Conservation (phyloP, 1,284 basidiomycete genomes). For the Phlebopus sp. region DNA sequence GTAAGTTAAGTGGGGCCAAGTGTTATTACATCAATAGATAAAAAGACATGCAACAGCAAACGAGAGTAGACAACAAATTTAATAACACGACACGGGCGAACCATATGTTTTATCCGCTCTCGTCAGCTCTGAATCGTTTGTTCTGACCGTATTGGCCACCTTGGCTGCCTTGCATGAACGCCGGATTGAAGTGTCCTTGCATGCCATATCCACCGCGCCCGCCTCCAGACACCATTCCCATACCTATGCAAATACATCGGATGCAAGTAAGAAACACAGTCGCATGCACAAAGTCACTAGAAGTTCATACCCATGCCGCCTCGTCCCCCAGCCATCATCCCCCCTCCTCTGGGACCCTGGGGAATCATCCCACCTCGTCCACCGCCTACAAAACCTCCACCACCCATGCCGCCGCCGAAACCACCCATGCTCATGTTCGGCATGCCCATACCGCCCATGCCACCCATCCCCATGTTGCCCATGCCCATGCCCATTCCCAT, state of each 20-base stretch:
- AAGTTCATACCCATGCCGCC: slow-evolving; percentile 70
- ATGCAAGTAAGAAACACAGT: slow-evolving; percentile 44
- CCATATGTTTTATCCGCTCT: slow-evolving; percentile 32
- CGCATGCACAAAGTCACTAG: slow-evolving; percentile 40
- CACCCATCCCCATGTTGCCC: slow-evolving; percentile 33
- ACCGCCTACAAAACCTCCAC: slow-evolving; percentile 36
- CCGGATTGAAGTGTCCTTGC: slow-evolving; percentile 69
- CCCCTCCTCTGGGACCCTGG: slow-evolving; percentile 50
- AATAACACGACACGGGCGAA: neutral
- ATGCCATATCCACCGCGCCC: slow-evolving; percentile 47
- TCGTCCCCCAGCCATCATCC: slow-evolving; percentile 49
- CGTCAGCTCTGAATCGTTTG: slow-evolving; percentile 52
- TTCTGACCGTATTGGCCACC: slow-evolving; percentile 41
- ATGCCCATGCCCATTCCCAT: slow-evolving; percentile 39
- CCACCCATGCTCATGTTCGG: slow-evolving; percentile 49
- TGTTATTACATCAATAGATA: slow-evolving; percentile 13
- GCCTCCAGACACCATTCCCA: slow-evolving; percentile 49
- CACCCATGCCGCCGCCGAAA: slow-evolving; percentile 40
- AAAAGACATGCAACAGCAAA: slow-evolving; percentile 2
- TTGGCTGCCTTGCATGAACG: slow-evolving; percentile 57
- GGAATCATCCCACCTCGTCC: slow-evolving; percentile 60
- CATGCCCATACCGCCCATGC: slow-evolving; percentile 36
- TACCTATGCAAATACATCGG: slow-evolving; percentile 39
- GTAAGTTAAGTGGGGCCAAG: slow-evolving; percentile 6
- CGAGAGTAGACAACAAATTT: slow-evolving; percentile 1